These are phyloP conservation scores for Brassica napus DNA, from an alignment of 345 rosid genomes.

Conservation along the genomic window DNA sequence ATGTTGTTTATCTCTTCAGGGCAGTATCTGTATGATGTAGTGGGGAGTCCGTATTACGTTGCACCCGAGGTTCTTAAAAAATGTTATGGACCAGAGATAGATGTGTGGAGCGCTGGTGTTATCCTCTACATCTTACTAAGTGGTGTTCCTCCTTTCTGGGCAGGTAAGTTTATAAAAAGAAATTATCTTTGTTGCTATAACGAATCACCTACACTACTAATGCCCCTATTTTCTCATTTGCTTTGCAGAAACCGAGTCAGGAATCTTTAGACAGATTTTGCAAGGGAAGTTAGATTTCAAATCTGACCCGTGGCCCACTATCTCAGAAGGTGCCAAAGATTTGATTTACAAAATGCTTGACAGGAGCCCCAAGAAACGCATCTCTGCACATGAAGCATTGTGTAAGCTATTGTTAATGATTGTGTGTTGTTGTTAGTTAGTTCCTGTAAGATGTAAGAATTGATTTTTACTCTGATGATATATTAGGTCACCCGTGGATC, in stretches of 20 bases:
- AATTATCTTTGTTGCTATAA: background rate
- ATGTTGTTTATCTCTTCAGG: conserved; percentile 49
- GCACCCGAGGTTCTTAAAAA: conserved; percentile 95
- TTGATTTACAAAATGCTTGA: conserved; percentile 84
- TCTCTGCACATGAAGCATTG: conserved; percentile 85
- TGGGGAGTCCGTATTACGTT: conserved; percentile 97
- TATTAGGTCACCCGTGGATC: conserved; percentile 93
- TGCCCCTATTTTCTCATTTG: background rate
- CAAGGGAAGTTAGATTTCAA: conserved; percentile 79
- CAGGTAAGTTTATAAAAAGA: conserved; percentile 49
- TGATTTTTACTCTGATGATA: conserved; percentile 17
- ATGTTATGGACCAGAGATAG: conserved; percentile 86
- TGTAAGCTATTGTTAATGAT: conserved; percentile 52
- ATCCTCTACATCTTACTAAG: conserved; percentile 90
- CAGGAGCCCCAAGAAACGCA: conserved; percentile 76
- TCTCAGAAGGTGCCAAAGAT: conserved; percentile 92
- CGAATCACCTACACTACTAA: background rate
- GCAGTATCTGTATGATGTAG: conserved; percentile 78
- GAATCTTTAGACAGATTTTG: conserved; percentile 91
- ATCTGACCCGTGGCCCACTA: conserved; percentile 94
- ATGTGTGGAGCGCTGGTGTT: conserved; percentile 97
- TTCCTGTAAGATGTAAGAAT: background rate
- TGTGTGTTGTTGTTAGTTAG: background rate
- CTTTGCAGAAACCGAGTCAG: conserved; percentile 83
- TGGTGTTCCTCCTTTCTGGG: conserved; percentile 98